These are phyloP conservation scores for Coleophoma cylindrospora DNA, from an alignment of 2,329 filamentous ascomycete species.

Conservation along the genomic window DNA sequence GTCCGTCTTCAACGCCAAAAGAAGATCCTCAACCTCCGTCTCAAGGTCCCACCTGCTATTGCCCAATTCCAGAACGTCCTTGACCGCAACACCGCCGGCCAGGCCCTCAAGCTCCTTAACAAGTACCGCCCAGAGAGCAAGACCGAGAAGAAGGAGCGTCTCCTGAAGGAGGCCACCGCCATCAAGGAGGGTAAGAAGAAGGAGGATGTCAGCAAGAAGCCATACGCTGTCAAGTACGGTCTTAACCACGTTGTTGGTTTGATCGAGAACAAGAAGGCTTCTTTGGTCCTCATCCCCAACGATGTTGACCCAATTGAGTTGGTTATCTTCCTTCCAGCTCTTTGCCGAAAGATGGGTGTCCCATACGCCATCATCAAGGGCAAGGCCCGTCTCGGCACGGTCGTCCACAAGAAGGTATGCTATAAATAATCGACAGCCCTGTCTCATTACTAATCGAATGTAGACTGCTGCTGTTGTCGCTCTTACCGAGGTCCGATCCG, in stretches of 20 bases:
- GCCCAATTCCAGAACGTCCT: slow-evolving; percentile 97
- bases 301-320: slow-evolving; percentile 99
- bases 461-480: slow-evolving; percentile 91
- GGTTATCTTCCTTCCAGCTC: slow-evolving; percentile 96
- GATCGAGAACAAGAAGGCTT: slow-evolving; percentile 99
- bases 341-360: slow-evolving; percentile 99
- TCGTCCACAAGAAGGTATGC: slow-evolving; percentile 87
- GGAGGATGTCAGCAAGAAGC: slow-evolving; percentile 99
- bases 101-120: slow-evolving; percentile 99
- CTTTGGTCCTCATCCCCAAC: slow-evolving; percentile 96
- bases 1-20: slow-evolving; percentile 82
- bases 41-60: slow-evolving; percentile 97
- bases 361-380: slow-evolving; percentile 99
- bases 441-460: slow-evolving; percentile 32
- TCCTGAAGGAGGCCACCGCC: slow-evolving; percentile 96
- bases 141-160: slow-evolving; percentile 99
- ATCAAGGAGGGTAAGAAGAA: slow-evolving; percentile 99
- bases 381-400: slow-evolving; percentile 97
- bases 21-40: slow-evolving; percentile 95
- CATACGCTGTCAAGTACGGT: slow-evolving; percentile 98
- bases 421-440: slow-evolving; percentile 40
- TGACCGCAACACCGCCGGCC: slow-evolving; percentile 92
- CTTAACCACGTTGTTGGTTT: slow-evolving; percentile 98
- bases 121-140: slow-evolving; percentile 99
- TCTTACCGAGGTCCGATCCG: slow-evolving; percentile 90